Percentiles rank a stretch among this genome's conserved stretches.
Conservation (phyloP, 176 grass and related monocot species). For the Musa beccarii region DNA sequence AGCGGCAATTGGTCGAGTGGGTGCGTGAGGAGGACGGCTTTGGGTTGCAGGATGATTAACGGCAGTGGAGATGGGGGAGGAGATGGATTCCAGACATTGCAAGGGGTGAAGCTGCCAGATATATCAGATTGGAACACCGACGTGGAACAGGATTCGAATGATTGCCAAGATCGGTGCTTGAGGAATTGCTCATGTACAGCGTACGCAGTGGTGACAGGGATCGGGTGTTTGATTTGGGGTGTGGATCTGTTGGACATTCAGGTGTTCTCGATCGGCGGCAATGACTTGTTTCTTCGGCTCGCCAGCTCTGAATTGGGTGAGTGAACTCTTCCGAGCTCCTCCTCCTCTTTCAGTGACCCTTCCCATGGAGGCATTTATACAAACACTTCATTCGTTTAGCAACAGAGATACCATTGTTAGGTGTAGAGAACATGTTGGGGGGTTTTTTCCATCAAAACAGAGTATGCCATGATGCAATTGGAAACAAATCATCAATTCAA, state of each 20-base stretch:
- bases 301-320: slow-evolving; percentile 9
- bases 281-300: slow-evolving; percentile 9
- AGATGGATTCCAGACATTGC: neutral
- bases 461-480: too few species aligned
- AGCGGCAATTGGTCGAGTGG: slow-evolving; percentile 12
- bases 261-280: slow-evolving; percentile 1
- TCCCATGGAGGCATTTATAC: neutral
- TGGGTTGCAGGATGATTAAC: slow-evolving; percentile 6
- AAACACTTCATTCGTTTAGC: neutral
- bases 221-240: slow-evolving; percentile 7
- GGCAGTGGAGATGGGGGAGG: neutral
- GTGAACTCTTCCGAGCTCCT: neutral
- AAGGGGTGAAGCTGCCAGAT: slow-evolving; percentile 14
- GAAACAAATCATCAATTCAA: too few species aligned
- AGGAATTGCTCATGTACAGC: slow-evolving; percentile 23
- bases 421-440: too few species aligned
- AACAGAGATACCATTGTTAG: too few species aligned
- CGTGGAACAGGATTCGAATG: neutral
- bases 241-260: slow-evolving; percentile 17
- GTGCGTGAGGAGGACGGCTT: slow-evolving; percentile 16
- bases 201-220: slow-evolving; percentile 7
- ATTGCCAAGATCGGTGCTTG: slow-evolving; percentile 10
- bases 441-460: too few species aligned
- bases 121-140: neutral
- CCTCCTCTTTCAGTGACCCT: neutral